Evolutionary conservation across 2,329 filamentous ascomycete species (phyloP).

Genomic region (Fusarium luffae): DNA sequence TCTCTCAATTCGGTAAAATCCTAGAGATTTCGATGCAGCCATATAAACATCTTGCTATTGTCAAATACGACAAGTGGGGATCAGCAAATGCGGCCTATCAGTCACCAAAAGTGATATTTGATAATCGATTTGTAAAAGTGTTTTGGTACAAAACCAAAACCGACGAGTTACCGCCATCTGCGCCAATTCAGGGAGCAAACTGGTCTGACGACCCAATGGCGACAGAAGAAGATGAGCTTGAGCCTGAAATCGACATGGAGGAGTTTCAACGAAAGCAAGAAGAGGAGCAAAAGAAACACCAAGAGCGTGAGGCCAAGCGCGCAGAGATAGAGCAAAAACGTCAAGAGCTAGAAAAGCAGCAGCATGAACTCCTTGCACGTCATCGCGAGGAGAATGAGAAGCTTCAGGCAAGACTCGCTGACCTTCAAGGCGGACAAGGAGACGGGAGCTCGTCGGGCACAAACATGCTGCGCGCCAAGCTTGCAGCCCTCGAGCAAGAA

Average conservation of each 20-base stretch:
- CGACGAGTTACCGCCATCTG: constrained; percentile 47
- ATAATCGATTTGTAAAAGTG: constrained; percentile 87
- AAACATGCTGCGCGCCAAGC: constrained; percentile 74
- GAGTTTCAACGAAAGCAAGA: constrained; percentile 76
- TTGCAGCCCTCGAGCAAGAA: constrained; percentile 79
- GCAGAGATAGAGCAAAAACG: constrained; percentile 71
- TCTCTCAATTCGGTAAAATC: constrained; percentile 76
- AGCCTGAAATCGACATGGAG: constrained; percentile 73
- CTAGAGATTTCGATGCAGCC: constrained; percentile 72
- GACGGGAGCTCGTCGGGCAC: constrained; percentile 60
- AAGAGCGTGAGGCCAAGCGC: constrained; percentile 72
- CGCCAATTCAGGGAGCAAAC: constrained; percentile 43
- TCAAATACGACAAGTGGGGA: constrained; percentile 75
- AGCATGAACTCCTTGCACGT: constrained; percentile 69
- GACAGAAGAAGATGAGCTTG: constrained; percentile 40
- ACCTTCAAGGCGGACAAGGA: constrained; percentile 46
- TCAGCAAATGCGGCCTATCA: constrained; percentile 76
- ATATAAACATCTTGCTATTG: constrained; percentile 73
- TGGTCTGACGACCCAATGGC: constrained; percentile 39
- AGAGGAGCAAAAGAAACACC: constrained; percentile 75
- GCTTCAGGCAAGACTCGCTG: constrained; percentile 65
- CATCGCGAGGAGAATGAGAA: constrained; percentile 75
- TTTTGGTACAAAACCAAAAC: constrained; percentile 76
- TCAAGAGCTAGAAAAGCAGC: constrained; percentile 72
- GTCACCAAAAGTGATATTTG: constrained; percentile 83